phyloP scores from a whole-genome alignment of 306 rosid genomes.

The Vigna nakashimae region DNA sequence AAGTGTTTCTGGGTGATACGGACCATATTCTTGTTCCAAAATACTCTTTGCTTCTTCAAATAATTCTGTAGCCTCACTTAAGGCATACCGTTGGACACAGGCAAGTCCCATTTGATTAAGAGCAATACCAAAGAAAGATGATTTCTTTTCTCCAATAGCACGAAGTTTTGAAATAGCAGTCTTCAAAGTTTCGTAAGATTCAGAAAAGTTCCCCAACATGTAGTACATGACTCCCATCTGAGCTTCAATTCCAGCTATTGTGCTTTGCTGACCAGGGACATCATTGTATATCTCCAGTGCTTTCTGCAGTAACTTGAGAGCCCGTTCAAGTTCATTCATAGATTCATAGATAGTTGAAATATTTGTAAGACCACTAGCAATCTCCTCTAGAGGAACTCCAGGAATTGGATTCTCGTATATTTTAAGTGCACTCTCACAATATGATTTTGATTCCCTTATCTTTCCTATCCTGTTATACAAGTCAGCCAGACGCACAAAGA shows the following conservation, averaged over 20 bases:
- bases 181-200: slow-evolving; percentile 78
- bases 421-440: slow-evolving; percentile 88
- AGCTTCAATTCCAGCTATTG: slow-evolving; percentile 93
- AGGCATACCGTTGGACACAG: slow-evolving; percentile 78
- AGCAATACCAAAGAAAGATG: slow-evolving; percentile 89
- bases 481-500: slow-evolving; percentile 86
- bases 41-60: slow-evolving; percentile 88
- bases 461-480: slow-evolving; percentile 85
- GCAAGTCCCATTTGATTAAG: slow-evolving; percentile 97
- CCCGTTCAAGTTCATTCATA: slow-evolving; percentile 83
- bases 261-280: slow-evolving; percentile 90
- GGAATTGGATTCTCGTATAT: slow-evolving; percentile 82
- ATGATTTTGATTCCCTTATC: slow-evolving; percentile 79
- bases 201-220: slow-evolving; percentile 79
- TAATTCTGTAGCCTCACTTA: slow-evolving; percentile 74
- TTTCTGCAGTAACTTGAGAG: slow-evolving; percentile 75
- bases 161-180: slow-evolving; percentile 81
- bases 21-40: slow-evolving; percentile 88
- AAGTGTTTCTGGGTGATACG: slow-evolving; percentile 93
- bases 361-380: slow-evolving; percentile 88
- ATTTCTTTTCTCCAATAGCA: slow-evolving; percentile 84
- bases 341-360: slow-evolving; percentile 86
- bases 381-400: slow-evolving; percentile 83
- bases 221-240: slow-evolving; percentile 93
- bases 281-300: slow-evolving; percentile 76